Base-by-base conservation (phyloP, 2,329 filamentous ascomycete species). In the Diatrype stigma region DNA sequence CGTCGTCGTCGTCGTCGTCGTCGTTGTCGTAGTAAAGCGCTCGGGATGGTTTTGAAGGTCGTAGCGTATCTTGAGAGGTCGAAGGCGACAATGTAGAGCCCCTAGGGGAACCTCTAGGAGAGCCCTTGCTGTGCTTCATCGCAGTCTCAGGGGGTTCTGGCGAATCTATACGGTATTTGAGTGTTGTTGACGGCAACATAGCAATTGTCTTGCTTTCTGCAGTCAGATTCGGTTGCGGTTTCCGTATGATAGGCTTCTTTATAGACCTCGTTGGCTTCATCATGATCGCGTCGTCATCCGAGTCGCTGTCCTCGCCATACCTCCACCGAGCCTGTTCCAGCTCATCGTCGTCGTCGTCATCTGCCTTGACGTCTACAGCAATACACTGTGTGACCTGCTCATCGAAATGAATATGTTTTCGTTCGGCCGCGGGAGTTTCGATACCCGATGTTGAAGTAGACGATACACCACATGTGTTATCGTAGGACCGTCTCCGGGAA, bases 331-430 rank as follows among this genome's bases (percentile, higher is more conserved):
- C 26, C 48, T 53, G 34, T 5, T 79, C 79, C 3, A 77, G 70
- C 22, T 84, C 79, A 12, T 90, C 84, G 14, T 88, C 84, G 11
- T 88, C 84, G 26, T 88, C 84, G 45, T 92, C 87, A 22, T 86
- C 86, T 56, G 89, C 84, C 71, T 95, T 95, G 60, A 84, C 80
- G 32, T 97, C 92, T 30, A 99, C 83, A 7, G 94, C 94, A 57
- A 96, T 96, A 67, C 92, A 96, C 67, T 97, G 93, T 67, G 92
- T 86, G 2, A 99, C 94, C 71, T 93, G 89, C 65, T 96, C 89
- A 65, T 96, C 94, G 69, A 99, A 99, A 64, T 96, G 90, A 58
- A 99, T 97, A 67, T 96, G 93, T 54, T 86, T 91, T 63, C 84
- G 81, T 62, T 87, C 86, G 7, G 81, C 70, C 73, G 82, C 71